Conservation (phyloP, 495 filamentous ascomycete genomes). For the Eremomyces bilateralis region DNA sequence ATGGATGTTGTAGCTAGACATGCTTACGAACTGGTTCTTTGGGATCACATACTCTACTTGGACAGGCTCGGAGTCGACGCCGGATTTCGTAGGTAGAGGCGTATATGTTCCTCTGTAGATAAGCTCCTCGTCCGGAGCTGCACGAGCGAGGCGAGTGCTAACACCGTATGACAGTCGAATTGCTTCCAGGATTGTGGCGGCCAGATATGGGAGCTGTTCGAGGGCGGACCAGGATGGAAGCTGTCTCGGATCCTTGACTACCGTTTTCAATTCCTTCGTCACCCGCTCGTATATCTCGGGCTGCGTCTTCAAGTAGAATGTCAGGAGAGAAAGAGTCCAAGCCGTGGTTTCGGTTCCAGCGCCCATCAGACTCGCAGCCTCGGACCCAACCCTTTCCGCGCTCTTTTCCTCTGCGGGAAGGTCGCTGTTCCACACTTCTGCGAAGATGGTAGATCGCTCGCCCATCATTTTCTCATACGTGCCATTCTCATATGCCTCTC, state of each 20-base stretch:
- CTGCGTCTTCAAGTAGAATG: neutral
- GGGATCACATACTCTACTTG: neutral
- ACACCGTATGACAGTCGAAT: conserved; percentile 25
- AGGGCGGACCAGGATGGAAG: conserved; percentile 21
- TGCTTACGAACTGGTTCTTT: neutral
- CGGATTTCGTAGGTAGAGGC: too few relatives aligned
- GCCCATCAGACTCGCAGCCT: conserved; percentile 6
- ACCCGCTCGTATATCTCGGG: neutral
- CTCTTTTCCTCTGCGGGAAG: conserved; percentile 1
- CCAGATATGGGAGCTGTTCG: conserved; percentile 30
- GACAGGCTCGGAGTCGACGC: too few relatives aligned
- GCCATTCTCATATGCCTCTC: too few relatives aligned
- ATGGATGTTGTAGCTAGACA: neutral
- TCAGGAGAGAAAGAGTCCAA: neutral
- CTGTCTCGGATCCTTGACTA: neutral
- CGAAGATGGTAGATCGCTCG: neutral
- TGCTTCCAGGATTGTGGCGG: conserved; percentile 25
- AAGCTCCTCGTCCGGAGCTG: conserved; percentile 21
- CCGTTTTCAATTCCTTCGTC: neutral
- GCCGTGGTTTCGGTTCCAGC: conserved; percentile 8
- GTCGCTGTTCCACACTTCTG: neutral
- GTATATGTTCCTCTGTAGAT: too few relatives aligned
- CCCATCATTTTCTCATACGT: neutral
- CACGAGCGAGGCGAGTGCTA: conserved; percentile 20
- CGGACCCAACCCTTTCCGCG: conserved; percentile 16